Base-by-base conservation (phyloP, 352 stramenopile genomes). In the Achlya hypogyna region DNA sequence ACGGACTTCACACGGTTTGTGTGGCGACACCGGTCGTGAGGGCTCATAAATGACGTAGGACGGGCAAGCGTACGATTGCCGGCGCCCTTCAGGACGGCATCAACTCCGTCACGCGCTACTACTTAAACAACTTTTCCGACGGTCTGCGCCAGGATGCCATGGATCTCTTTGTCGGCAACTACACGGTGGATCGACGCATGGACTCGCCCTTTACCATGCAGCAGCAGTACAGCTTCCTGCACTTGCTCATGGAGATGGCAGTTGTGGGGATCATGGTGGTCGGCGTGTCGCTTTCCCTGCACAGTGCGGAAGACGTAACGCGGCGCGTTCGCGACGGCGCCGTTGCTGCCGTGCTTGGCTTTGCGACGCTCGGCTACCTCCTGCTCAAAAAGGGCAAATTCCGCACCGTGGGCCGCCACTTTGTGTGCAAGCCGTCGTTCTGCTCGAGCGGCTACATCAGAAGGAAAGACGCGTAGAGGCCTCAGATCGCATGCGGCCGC, bases 121-220 rank as follows among this genome's bases (percentile, higher is more conserved):
- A 98, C 73, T 76, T 98, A 23, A 98, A 98, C 76, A 98, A 98
- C 73, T 98, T 98, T 76, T 66, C 80, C 35, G 94, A 98, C 72
- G 90, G 88, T 40, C 76, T 93, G 69, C 87, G 82, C 56, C 93
- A 98, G 73, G 94, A 98, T 74, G 88, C 89, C 58, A 94, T 96
- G 69, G 89, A 98, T 65, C 66, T 98, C 23, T 71, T 98, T 27
- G 79, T 97, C 5, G 88, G 79, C 51, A 86, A 88, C 75, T 86
- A 78, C 69, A 65, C 73, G 47, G 78, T 84, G 2, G 84, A 94
- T 63, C 84, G 87, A 68, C 83, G 84, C 23, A 81, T 89, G 51
- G 81, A 93, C 66, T 89, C 78, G 16, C 82, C 84, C 28, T 93
- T 91, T 64, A 79, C 68, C 52, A 90, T 93, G 69, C 85, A 94